Percentiles rank a stretch among this genome's conserved stretches.
phyloP scores from a whole-genome alignment of 208 protist species.

The Trypanosoma grayi region DNA sequence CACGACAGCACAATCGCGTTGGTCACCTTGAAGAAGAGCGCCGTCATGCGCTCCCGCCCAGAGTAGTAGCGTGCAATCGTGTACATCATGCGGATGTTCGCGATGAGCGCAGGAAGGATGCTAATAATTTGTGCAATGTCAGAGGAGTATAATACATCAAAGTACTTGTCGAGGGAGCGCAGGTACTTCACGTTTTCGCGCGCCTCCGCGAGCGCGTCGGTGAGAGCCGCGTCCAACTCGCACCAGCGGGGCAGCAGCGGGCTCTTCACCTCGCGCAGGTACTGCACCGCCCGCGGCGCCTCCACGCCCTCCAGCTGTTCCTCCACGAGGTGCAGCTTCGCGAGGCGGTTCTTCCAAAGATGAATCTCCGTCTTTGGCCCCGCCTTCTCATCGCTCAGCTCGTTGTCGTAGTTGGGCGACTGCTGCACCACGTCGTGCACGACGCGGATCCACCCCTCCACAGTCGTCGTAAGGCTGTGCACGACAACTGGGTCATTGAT shows the following conservation, averaged over 20 bases:
- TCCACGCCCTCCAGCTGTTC: conserved; percentile 83
- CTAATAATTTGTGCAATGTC: conserved; percentile 93
- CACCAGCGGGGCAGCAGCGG: conserved; percentile 85
- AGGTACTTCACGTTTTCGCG: conserved; percentile 99
- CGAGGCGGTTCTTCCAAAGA: conserved; percentile 92
- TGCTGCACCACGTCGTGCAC: conserved; percentile 67
- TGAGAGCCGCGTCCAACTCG: conserved; percentile 87
- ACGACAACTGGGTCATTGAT: conserved; percentile 75
- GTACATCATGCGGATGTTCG: conserved; percentile 97
- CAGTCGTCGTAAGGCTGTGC: conserved; percentile 49
- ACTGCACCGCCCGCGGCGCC: conserved; percentile 80
- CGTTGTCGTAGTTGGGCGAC: conserved; percentile 85
- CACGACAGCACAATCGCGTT: conserved; percentile 96
- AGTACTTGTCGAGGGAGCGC: conserved; percentile 94
- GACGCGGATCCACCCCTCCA: conserved; percentile 80
- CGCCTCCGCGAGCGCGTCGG: conserved; percentile 95
- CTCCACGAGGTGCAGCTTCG: conserved; percentile 90
- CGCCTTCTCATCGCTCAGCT: conserved; percentile 85
- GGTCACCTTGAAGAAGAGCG: conserved; percentile 97
- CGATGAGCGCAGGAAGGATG: conserved; percentile 93
- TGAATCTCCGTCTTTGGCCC: conserved; percentile 95
- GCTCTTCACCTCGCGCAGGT: conserved; percentile 86
- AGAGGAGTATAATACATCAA: conserved; percentile 95
- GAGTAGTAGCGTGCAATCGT: conserved; percentile 96
- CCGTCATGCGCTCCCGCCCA: conserved; percentile 93